Conservation (phyloP, 2,329 filamentous ascomycete genomes). For the Venturiaceae sp. region DNA sequence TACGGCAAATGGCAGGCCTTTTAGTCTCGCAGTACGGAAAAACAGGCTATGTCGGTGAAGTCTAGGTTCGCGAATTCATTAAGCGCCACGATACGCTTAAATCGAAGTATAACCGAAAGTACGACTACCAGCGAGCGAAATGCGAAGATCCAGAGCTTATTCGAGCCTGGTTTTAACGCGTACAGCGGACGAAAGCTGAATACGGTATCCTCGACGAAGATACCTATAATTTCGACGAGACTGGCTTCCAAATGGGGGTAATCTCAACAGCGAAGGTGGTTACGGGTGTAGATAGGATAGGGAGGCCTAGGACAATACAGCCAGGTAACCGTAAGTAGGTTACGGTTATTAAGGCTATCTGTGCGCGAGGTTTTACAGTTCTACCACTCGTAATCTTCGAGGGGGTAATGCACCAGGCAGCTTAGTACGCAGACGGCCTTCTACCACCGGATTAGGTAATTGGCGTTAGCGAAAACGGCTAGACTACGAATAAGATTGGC, state of each 20-base stretch:
- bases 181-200: too few species aligned
- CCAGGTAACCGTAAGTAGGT: too few species aligned
- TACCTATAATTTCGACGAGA: too few species aligned
- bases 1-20: background rate
- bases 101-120: too few species aligned
- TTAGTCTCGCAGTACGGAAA: background rate
- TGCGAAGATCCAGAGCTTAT: constrained; percentile 5
- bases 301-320: background rate
- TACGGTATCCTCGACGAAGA: too few species aligned
- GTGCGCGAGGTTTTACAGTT: background rate
- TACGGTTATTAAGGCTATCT: background rate
- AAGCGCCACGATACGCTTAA: background rate
- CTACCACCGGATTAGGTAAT: background rate
- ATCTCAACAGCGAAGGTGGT: background rate
- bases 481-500: background rate
- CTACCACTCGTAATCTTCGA: background rate
- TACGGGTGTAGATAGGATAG: background rate
- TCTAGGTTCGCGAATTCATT: background rate
- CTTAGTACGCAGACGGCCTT: too few species aligned
- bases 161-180: background rate
- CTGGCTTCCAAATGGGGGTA: too few species aligned
- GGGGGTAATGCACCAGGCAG: background rate
- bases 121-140: background rate
- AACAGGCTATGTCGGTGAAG: background rate
- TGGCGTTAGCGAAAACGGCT: background rate